A percentile compares a stretch with the other conserved stretches of the same genome.
These are phyloP conservation scores for Sclerotiophoma versabilis DNA, from an alignment of 2,329 filamentous ascomycete species.

Conservation along the genomic window DNA sequence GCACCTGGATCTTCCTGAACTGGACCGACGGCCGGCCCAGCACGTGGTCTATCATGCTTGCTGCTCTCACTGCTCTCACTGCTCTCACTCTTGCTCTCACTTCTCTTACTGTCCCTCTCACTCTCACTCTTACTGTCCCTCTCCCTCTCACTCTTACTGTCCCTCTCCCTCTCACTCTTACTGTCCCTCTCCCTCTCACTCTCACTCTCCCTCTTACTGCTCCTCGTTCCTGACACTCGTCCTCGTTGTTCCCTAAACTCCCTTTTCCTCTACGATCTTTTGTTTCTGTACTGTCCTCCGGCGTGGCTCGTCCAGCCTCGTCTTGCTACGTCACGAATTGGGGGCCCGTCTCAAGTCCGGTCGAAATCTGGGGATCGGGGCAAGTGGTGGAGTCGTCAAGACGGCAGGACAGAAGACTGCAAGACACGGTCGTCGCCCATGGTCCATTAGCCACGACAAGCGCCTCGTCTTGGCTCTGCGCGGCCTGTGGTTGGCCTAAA, in stretches of 20 bases:
- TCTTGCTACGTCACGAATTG: too few relatives aligned
- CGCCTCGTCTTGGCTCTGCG: slow-evolving; percentile 4
- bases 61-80: background rate
- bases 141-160: too few relatives aligned
- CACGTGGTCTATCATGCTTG: slow-evolving; percentile 73
- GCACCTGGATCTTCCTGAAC: slow-evolving; percentile 90
- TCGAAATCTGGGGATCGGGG: background rate
- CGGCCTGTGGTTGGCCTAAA: slow-evolving; percentile 8
- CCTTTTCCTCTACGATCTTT: too few relatives aligned
- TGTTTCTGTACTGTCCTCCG: too few relatives aligned
- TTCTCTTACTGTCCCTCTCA: background rate
- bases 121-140: too few relatives aligned
- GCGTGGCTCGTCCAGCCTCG: too few relatives aligned
- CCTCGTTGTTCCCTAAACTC: too few relatives aligned
- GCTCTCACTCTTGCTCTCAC: background rate
- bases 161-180: too few relatives aligned
- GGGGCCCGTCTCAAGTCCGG: too few relatives aligned
- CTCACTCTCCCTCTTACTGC: too few relatives aligned
- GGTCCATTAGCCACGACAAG: slow-evolving; percentile 9
- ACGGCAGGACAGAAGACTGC: background rate
- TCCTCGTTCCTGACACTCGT: too few relatives aligned
- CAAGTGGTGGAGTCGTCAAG: background rate
- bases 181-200: too few relatives aligned
- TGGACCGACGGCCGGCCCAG: slow-evolving; percentile 88
- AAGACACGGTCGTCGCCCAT: slow-evolving; percentile 27